Evolutionary conservation across 2,329 filamentous ascomycete genomes (phyloP), one percentile per base, ranked within the genome.

Genomic region (Ophidiomyces ophidiicola): DNA sequence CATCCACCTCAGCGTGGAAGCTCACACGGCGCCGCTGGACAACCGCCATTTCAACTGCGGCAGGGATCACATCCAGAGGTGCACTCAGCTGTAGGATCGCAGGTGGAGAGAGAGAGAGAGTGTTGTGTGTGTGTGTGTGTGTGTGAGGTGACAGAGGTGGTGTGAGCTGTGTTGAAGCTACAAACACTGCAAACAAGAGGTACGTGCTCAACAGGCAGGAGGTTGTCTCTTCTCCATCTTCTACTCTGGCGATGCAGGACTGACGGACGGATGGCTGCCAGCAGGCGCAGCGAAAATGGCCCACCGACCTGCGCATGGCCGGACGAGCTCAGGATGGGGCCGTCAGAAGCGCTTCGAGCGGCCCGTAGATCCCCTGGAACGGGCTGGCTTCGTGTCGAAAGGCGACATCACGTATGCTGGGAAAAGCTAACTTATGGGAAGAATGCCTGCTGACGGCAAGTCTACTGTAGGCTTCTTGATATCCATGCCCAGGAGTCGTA

Each of bases 371-470:
- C 75, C 82, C 10, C 67, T 96, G 19, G 82, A 92, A 50, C 72
- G 69, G 44, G 81, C 92, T 49, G 87, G 88, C 1, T 70, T 94
- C 48, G 84, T 84, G 3, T 94, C 86, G 2, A 94, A 94, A 56
- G 88, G 88, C 37, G 88, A 96, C 59, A 82, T 71, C 33, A 80
- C 82, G 86, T 88, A 67, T 11, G 18, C 14, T 18, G 20, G 29
- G 3, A 17, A 36, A 14, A 18, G 7, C 40, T 47, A 24, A 31
- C 32, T 29, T 6, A 28, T 21, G 12, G 6, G 18, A 32, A 26
- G 18, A 34, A 43, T n/a, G n/a, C n/a, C n/a, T n/a, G 46, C 38
- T 41, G 15, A 41, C 8, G 40, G 30, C 67, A 15, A 62, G 64
- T 36, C 32, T 41, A 32, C 25, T 33, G 26, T 48, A 84, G 81